These are phyloP conservation scores for Juncus effusus DNA, from an alignment of 176 grass and related monocot species.

Conservation along the genomic window DNA sequence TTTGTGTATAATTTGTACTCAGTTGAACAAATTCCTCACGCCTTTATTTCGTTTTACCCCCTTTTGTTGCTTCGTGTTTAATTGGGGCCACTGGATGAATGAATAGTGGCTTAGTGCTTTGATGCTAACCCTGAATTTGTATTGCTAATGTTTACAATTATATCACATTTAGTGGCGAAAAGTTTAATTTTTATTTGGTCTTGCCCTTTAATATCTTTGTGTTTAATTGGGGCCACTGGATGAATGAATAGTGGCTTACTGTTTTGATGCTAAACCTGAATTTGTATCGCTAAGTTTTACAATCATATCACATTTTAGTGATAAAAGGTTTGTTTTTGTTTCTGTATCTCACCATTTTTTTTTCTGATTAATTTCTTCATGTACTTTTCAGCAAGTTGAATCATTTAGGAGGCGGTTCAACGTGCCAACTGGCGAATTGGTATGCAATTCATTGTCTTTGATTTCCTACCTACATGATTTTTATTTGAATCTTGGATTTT, in stretches of 20 bases:
- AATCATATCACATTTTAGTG: too few species aligned
- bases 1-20: neutral
- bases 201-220: too few species aligned
- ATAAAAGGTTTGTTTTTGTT: neutral
- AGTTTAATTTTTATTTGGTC: neutral
- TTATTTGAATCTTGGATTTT: neutral
- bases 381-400: constrained; percentile 22
- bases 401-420: constrained; percentile 19
- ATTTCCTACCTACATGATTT: neutral
- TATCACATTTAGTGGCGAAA: too few species aligned
- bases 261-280: neutral
- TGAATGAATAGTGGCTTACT: neutral
- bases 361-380: neutral
- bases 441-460: neutral
- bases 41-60: too few species aligned
- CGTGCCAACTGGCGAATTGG: constrained; percentile 11
- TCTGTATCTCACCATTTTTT: neutral
- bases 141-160: too few species aligned
- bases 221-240: neutral
- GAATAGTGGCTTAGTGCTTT: neutral
- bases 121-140: neutral
- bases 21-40: too few species aligned
- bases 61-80: too few species aligned
- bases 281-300: too few species aligned
- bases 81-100: neutral